A percentile compares a stretch with the other conserved stretches of the same genome.
These are phyloP conservation scores for Blastobotrys chiropterorum DNA, from an alignment of 805 yeast genomes.

Conservation along the genomic window DNA sequence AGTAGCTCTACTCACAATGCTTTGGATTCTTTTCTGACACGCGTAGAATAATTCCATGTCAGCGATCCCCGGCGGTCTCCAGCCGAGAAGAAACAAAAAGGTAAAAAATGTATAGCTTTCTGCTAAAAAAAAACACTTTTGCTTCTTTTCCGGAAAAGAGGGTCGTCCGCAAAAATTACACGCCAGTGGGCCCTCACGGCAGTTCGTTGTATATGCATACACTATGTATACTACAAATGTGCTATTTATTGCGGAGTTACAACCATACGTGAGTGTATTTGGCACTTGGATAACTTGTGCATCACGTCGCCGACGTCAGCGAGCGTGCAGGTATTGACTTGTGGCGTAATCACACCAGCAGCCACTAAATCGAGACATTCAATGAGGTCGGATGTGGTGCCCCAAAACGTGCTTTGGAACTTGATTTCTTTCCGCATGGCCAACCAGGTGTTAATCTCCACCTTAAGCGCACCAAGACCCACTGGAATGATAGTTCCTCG, in stretches of 20 bases:
- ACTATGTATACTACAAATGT: no score
- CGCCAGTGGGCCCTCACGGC: no score
- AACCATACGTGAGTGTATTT: constrained; percentile 30
- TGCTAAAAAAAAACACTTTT: no score
- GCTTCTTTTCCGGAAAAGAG: no score
- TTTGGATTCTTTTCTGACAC: no score
- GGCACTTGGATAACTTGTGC: constrained; percentile 34
- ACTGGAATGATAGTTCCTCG: constrained; percentile 39
- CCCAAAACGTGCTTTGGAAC: constrained; percentile 39
- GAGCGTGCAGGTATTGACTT: constrained; percentile 29
- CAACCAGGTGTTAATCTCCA: constrained; percentile 31
- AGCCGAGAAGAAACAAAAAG: no score
- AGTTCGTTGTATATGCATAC: no score
- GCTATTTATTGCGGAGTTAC: background rate
- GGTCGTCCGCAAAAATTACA: no score
- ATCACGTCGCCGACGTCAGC: constrained; percentile 34
- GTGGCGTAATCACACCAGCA: constrained; percentile 37
- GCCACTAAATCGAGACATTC: constrained; percentile 40
- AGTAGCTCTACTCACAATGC: no score
- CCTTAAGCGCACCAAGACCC: constrained; percentile 37
- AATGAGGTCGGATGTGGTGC: constrained; percentile 38
- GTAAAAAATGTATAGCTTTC: no score
- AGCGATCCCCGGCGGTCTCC: no score
- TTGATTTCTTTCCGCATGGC: constrained; percentile 39
- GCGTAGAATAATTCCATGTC: no score